Evolutionary conservation across 2,329 filamentous ascomycete genomes (phyloP), one percentile per base, ranked within the genome.

Genomic region (Exophiala calicioides): DNA sequence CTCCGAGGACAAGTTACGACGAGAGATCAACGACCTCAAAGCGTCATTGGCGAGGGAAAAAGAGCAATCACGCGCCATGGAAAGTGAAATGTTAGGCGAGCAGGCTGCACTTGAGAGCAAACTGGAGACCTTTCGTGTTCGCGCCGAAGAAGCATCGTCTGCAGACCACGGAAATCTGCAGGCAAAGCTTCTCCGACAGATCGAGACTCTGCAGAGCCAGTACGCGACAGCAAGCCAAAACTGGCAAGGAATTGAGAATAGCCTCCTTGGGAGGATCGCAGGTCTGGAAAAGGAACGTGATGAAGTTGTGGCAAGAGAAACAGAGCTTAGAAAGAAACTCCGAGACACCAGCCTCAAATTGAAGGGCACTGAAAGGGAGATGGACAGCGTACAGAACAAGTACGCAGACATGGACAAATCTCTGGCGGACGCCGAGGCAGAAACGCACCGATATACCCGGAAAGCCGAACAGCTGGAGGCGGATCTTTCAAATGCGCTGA

Each of bases 241-340:
- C 60, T 98, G 94, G 93, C 90, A 96, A 63, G 88, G 90, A 1
- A 94, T 98, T 52, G 91, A 98, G 67, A 81, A 86, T 7, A 94
- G 88, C 2, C 70, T 98, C 23, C 79, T 91, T 39, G 82, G 88
- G 16, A 81, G 90, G 47, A 78, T 93, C 8, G 78, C 84, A 3
- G 84, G 75, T 38, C 74, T 97, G 7, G 93, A 98, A 65, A 93
- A 82, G 63, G 94, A 98, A 66, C 82, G 88, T 45, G 90, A 97
- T 62, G 93, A 98, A 61, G 81, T 88, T 6, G 77, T 82, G 38
- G 84, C 84, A 57, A 83, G 88, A 48, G 93, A 98, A 69, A 85
- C 81, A 4, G 93, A 97, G 29, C 81, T 95, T 68, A 79, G 93
- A 57, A 88, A 86, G 65, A 97, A 94, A 69, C 86, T 90, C 43